Evolutionary conservation across 768 basidiomycete species (phyloP).

Genomic region (Tylopilus cervinicoccineus): DNA sequence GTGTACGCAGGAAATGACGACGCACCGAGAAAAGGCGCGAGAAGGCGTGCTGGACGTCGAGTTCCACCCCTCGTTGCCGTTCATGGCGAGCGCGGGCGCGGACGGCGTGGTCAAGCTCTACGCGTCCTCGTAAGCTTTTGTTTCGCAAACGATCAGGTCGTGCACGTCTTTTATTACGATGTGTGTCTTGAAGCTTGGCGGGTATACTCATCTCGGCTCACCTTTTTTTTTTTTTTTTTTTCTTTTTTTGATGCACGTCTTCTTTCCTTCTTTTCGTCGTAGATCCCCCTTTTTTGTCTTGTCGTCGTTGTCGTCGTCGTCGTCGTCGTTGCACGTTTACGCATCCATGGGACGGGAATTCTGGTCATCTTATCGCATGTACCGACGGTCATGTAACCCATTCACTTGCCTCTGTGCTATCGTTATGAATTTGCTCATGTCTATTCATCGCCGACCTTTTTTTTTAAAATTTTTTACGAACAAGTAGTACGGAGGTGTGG

Average conservation of each 20-base stretch:
- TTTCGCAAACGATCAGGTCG: not conserved
- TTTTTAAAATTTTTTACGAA: too few relatives aligned
- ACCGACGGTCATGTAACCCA: conserved; percentile 4
- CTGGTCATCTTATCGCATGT: conserved; percentile 15
- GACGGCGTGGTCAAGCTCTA: conserved; percentile 93
- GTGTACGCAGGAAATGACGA: conserved; percentile 86
- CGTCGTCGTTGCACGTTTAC: conserved; percentile 19
- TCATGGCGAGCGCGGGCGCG: conserved; percentile 93
- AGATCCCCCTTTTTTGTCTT: conserved; percentile 2
- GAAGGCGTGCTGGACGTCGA: conserved; percentile 91
- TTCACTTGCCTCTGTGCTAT: not conserved
- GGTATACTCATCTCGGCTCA: conserved; percentile 16
- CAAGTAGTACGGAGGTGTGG: too few relatives aligned
- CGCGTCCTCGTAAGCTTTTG: conserved; percentile 58
- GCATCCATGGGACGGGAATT: conserved; percentile 26
- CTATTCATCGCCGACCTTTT: too few relatives aligned
- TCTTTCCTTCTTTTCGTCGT: not conserved
- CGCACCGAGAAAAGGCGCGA: conserved; percentile 83
- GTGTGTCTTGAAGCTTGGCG: not conserved
- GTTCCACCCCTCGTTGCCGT: conserved; percentile 76
- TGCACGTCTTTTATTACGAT: not conserved
- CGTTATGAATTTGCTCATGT: not conserved
- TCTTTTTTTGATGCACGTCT: conserved; percentile 5
- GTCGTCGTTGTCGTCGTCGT: too few relatives aligned
- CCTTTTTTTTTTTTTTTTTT: too few relatives aligned